A percentile compares a stretch with the other conserved stretches of the same genome.
These are phyloP conservation scores for Talaromyces trachyspermus DNA, from an alignment of 495 filamentous ascomycete species.

Conservation along the genomic window DNA sequence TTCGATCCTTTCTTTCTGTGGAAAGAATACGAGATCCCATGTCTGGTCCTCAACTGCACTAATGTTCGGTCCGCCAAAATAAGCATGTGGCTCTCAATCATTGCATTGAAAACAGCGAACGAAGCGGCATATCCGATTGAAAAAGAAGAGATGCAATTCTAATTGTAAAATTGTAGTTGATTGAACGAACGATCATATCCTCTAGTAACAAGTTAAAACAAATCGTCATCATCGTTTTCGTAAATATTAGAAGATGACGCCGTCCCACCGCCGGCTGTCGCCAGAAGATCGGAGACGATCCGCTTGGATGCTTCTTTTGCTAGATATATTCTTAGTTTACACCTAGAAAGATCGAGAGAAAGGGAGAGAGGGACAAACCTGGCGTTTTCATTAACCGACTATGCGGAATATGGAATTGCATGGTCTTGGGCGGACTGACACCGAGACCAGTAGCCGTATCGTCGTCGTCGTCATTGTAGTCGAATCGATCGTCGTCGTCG, in stretches of 20 bases:
- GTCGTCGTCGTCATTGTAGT: slow-evolving; percentile 51
- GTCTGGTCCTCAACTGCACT: too few relatives aligned
- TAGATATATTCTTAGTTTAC: slow-evolving; percentile 17
- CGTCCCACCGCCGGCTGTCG: slow-evolving; percentile 70
- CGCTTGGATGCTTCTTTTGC: slow-evolving; percentile 84
- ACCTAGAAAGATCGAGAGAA: not conserved
- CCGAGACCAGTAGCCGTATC: slow-evolving; percentile 52
- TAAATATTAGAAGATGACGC: slow-evolving; percentile 37
- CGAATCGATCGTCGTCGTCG: slow-evolving; percentile 43
- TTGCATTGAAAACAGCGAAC: too few relatives aligned
- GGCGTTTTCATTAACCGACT: slow-evolving; percentile 85
- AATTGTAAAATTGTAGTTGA: too few relatives aligned
- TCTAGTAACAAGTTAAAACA: not conserved
- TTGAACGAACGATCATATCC: too few relatives aligned
- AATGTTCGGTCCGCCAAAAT: too few relatives aligned
- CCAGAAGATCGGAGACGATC: slow-evolving; percentile 84
- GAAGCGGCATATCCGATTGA: too few relatives aligned
- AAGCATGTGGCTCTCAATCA: too few relatives aligned
- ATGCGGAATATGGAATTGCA: slow-evolving; percentile 90
- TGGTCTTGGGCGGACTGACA: slow-evolving; percentile 90
- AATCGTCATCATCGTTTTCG: slow-evolving; percentile 11
- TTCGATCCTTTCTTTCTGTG: too few relatives aligned
- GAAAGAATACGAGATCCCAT: too few relatives aligned
- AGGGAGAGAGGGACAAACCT: slow-evolving; percentile 46
- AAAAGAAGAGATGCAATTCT: too few relatives aligned